phyloP scores from a whole-genome alignment of 1,284 basidiomycete genomes.

The Naganishia liquefaciens region DNA sequence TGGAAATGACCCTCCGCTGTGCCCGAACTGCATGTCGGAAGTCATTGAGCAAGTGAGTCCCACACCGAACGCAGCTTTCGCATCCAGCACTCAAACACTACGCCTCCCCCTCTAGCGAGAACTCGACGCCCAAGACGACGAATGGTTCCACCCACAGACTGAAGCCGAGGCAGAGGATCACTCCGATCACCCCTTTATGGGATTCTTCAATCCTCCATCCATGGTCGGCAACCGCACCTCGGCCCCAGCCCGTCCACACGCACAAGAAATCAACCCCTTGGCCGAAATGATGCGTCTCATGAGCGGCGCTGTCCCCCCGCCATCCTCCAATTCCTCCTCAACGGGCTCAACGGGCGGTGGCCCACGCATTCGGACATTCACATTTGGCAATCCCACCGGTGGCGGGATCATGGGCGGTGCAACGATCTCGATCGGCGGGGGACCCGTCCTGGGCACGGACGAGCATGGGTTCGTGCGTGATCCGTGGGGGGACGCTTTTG shows the following conservation, averaged over 20 bases:
- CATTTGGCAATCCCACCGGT: not conserved
- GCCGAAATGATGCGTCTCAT: constrained; percentile 19
- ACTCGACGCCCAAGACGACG: constrained; percentile 8
- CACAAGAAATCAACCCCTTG: not conserved
- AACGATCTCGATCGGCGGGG: constrained; percentile 20
- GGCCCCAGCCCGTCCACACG: not conserved
- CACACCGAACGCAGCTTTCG: not conserved
- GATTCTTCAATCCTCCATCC: constrained; percentile 31
- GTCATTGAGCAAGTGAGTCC: constrained; percentile 30
- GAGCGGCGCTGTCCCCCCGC: not conserved
- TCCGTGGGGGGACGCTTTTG: constrained; percentile 7
- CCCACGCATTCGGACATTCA: constrained; percentile 26
- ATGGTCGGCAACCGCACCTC: constrained; percentile 23
- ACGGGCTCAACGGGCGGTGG: not conserved
- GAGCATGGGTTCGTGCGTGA: constrained; percentile 16
- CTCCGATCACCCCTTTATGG: not conserved
- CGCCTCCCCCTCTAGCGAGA: constrained; percentile 11
- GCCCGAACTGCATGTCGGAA: constrained; percentile 30
- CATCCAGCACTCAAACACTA: not conserved
- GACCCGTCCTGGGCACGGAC: constrained; percentile 1
- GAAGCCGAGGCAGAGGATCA: constrained; percentile 1
- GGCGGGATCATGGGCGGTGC: constrained; percentile 17
- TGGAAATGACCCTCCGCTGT: constrained; percentile 28
- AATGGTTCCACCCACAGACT: constrained; percentile 6
- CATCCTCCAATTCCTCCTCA: not conserved